Base-by-base conservation (phyloP, 768 basidiomycete genomes). In the Tylopilus vinaceipallidus region DNA sequence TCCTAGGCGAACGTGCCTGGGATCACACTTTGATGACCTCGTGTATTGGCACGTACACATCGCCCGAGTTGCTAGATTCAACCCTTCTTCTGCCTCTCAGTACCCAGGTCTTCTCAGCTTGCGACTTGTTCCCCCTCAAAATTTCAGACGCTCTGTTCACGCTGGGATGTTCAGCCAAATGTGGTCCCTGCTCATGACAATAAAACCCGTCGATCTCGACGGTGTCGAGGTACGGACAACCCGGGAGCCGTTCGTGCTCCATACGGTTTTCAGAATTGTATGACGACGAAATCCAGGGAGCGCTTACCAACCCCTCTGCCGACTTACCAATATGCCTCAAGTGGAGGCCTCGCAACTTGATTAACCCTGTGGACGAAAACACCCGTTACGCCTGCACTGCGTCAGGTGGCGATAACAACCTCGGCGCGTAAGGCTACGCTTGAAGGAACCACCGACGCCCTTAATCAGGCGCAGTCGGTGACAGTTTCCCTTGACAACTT, bases 401-500 rank as follows among this genome's bases (percentile, higher is more conserved):
- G 3, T 11, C 27, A 36, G n/a, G n/a, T n/a, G n/a, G n/a, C n/a
- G n/a, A n/a, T n/a, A n/a, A n/a, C n/a, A n/a, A n/a, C n/a, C n/a
- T n/a, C n/a, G n/a, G n/a, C n/a, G n/a, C n/a, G n/a, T n/a, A n/a
- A n/a, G n/a, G n/a, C n/a, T n/a, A 55, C 54, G 48, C 3, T 23
- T 33, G 19, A 53, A 11, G 20, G 49, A 20, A 9, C 33, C 41
- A 27, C 7, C 14, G 8, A 53, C 26, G n/a, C 57, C 57, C 38
- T 49, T 51, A 20, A 49, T 24, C 12, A 52, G 24, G 23, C 39
- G 47, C 23, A 56, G 45, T 30, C 27, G 34, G 10, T 26, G 26
- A 24, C 42, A 56, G 0, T 47, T 14, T 3, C 47, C 42, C 27
- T 51, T 57, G 50, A 52, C 4, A 23, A 58, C n/a, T n/a, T n/a